Base-by-base conservation (phyloP, 1,284 basidiomycete species). In the Ustilago sp. region DNA sequence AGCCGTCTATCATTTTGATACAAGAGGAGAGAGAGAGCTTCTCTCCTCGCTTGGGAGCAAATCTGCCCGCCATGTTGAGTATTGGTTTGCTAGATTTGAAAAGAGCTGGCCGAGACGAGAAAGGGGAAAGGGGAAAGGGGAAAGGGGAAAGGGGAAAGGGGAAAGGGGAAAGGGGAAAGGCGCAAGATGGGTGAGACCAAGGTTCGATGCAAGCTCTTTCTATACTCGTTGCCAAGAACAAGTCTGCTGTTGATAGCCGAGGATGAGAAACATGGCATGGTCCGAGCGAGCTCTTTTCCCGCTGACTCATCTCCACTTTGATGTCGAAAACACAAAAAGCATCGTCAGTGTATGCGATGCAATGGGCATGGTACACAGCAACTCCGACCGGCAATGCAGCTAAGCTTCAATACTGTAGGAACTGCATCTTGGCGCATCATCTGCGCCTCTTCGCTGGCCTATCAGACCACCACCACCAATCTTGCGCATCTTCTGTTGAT, bases 1-100 rank as follows among this genome's bases (percentile, higher is more conserved):
- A 52, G 35, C 77, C 77, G 34, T 79, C 59, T 17, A 61, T 59
- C 63, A 76, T 67, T 17, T 58, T 71, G 50, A 74, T 66, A 4
- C 59, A 63, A 0, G 76, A 68, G 23, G 68, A 31, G 4, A 78
- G 66, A 12, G 60, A 52, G 32, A 75, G 68, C 54, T 50, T 34
- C 35, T 74, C 66, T 13, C 63, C 67, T 8, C 38, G 53, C 28
- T 28, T 11, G 3, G 72, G 72, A 6, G 66, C 67, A 36, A 69
- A 74, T 63, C 63, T 63, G 8, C 52, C 72, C 6, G 52, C 64
- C 72, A 69, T 74, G 7, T 11, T 72, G 52, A 36, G 1, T 9
- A 9, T 15, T 13, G 54, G 6, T 39, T 13, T 50, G 48, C 3
- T 45, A 19, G 19, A 19, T 50, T 28, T 28, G 23, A 28, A 28